Evolutionary conservation across 2,329 filamentous ascomycete species (phyloP).

Genomic region (Apiospora aurea): DNA sequence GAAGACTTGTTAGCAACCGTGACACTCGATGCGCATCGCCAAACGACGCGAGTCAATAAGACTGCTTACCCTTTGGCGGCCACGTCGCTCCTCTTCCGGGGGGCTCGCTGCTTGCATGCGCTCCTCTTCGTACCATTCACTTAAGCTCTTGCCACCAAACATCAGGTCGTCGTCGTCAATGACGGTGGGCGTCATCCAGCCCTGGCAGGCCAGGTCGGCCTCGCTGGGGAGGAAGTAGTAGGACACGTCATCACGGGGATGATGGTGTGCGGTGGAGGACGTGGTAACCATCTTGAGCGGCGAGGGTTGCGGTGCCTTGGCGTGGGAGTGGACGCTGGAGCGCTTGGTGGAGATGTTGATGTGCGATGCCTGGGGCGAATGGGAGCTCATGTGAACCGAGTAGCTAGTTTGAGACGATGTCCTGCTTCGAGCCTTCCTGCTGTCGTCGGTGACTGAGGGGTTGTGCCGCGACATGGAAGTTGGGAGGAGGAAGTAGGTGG

Average conservation of each 20-base stretch:
- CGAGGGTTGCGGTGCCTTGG: slow-evolving; percentile 38
- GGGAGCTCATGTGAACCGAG: slow-evolving; percentile 25
- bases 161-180: slow-evolving; percentile 69
- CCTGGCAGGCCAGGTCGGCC: slow-evolving; percentile 35
- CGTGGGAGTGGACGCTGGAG: slow-evolving; percentile 24
- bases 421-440: slow-evolving; percentile 36
- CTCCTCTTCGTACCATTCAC: slow-evolving; percentile 68
- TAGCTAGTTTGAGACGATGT: slow-evolving; percentile 36
- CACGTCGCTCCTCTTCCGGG: slow-evolving; percentile 50
- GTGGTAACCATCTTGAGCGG: slow-evolving; percentile 45
- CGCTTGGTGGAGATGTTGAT: slow-evolving; percentile 24
- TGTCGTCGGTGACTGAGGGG: slow-evolving; percentile 39
- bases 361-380: slow-evolving; percentile 27
- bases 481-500: background rate
- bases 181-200: slow-evolving; percentile 61
- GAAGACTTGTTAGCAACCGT: slow-evolving; percentile 28
- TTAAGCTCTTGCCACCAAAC: slow-evolving; percentile 66
- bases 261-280: slow-evolving; percentile 33
- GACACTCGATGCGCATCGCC: too few relatives aligned
- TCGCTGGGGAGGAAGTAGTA: slow-evolving; percentile 41
- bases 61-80: slow-evolving; percentile 46
- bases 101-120: slow-evolving; percentile 52
- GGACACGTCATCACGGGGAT: slow-evolving; percentile 35
- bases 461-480: slow-evolving; percentile 40
- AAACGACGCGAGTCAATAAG: background rate